Evolutionary conservation across 23 red algal species (phyloP), one percentile per base, ranked within the genome.

Genomic region (Porphyridium purpureum): DNA sequence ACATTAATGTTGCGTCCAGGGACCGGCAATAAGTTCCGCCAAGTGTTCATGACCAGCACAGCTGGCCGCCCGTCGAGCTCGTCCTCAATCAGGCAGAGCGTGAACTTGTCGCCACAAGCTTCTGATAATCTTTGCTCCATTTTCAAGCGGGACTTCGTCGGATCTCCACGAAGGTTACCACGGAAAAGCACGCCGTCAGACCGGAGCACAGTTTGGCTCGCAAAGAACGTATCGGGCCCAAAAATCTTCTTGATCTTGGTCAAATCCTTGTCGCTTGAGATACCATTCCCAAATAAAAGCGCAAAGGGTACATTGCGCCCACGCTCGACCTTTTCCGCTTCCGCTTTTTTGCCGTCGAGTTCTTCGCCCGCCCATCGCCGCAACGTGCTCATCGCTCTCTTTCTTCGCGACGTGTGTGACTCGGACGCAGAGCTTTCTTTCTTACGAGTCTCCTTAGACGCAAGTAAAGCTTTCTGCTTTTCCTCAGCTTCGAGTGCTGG

Each of bases 211-310:
- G 63, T 64, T 33, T 93, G 74, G 30, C 66, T 93, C 25, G 84
- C 73, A 35, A 81, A 93, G 55, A 93, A 93, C 24, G 84, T 93
- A 60, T 93, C 84, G 29, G 84, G 62, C 27, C 73, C 72, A 57
- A 93, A 93, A 41, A 93, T 93, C 4, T 55, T 54, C 21, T 74
- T 73, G 31, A 93, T 93, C 4, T 44, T 27, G 0, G 69, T 55
- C 47, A 93, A 35, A 29, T 93, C 84, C 9, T 60, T 40, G 35
- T 66, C n/a, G n/a, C n/a, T n/a, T n/a, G n/a, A n/a, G n/a, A n/a
- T n/a, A n/a, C n/a, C n/a, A n/a, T n/a, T n/a, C n/a, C n/a, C n/a
- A n/a, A n/a, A n/a, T n/a, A n/a, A n/a, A n/a, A n/a, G n/a, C n/a
- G n/a, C n/a, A n/a, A n/a, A n/a, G n/a, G n/a, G n/a, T n/a, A n/a